Base-by-base conservation (phyloP, 1,284 basidiomycete species). In the Anthracocystis panici-leucophaei region DNA sequence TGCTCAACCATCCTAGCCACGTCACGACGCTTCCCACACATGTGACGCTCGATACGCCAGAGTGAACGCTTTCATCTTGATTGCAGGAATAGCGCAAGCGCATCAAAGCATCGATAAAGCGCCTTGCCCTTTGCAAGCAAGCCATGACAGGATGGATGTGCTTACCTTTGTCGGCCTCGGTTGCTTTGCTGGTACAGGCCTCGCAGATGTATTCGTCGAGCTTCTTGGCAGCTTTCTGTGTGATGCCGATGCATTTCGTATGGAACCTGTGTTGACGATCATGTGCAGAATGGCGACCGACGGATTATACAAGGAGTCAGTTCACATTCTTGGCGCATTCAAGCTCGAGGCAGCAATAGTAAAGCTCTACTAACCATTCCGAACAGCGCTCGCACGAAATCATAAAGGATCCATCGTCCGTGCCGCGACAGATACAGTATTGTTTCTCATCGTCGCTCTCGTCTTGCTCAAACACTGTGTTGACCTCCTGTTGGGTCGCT, bases 371-470 rank as follows among this genome's bases (percentile, higher is more conserved):
- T 71, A 68, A 84, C 83, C 83, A 84, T 49, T 84, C 79, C 45
- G 76, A 69, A 45, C 83, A 84, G 5, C 48, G 68, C 40, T 71
- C 77, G 69, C 82, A 83, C 33, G 73, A 80, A 25, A 82, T 80
- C 82, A 84, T 83, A 33, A 82, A 82, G 21, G 77, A 75, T 16
- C 82, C 82, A 62, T 84, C 77, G 44, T 84, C 82, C 51, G 60
- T 67, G 29, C 68, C 65, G n/a, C 76, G 75, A 53, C 83, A 84
- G 35, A 83, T 55, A 61, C 83, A 84, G 57, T 81, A 84, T 27
- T 60, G 67, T 21, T 67, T 65, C 25, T 75, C 73, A 57, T 76
- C 77, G 5, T 58, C 72, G 49, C 67, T 74, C 3, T 61, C 72
- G 3, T 53, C 61, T 5, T 63, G 57, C 1, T 68, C 65, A n/a